These are phyloP conservation scores for Chrysopogon serrulatus DNA, from an alignment of 176 grass and related monocot genomes.

Conservation along the genomic window DNA sequence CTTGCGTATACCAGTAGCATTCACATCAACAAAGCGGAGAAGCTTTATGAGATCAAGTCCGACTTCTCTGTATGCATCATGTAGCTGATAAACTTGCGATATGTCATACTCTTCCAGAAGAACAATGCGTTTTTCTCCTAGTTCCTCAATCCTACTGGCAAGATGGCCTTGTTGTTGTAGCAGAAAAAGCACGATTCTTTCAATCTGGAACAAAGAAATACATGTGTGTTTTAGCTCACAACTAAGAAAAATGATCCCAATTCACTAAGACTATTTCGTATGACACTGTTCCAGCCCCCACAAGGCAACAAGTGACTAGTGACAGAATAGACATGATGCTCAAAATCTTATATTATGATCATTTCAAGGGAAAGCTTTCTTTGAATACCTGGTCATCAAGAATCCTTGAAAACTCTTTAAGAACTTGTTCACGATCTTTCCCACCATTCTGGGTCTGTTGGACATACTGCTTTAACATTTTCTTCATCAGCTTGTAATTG, in stretches of 20 bases:
- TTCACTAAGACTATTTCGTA: background rate
- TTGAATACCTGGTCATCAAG: conserved; percentile 86
- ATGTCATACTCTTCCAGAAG: conserved; percentile 61
- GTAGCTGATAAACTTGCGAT: conserved; percentile 48
- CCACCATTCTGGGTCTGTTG: conserved; percentile 62
- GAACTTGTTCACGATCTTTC: conserved; percentile 68
- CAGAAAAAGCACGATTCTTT: conserved; percentile 92
- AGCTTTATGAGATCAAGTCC: conserved; percentile 88
- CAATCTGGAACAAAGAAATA: conserved; percentile 56
- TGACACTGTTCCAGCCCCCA: background rate
- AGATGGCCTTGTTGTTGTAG: conserved; percentile 90
- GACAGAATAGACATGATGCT: background rate
- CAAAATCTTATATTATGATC: background rate
- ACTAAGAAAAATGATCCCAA: background rate
- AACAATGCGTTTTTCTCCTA: conserved; percentile 50
- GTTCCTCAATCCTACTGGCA: conserved; percentile 67
- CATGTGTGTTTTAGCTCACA: background rate
- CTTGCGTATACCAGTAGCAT: conserved; percentile 88
- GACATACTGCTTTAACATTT: conserved; percentile 79
- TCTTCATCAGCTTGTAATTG: conserved; percentile 98
- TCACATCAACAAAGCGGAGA: conserved; percentile 83
- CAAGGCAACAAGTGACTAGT: background rate
- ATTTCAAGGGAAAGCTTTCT: conserved; percentile 17
- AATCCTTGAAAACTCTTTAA: conserved; percentile 92
- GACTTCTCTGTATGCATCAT: conserved; percentile 61